A percentile compares a stretch with the other conserved stretches of the same genome.
phyloP scores from a whole-genome alignment of 495 filamentous ascomycete species.

The Acidomyces sp. region DNA sequence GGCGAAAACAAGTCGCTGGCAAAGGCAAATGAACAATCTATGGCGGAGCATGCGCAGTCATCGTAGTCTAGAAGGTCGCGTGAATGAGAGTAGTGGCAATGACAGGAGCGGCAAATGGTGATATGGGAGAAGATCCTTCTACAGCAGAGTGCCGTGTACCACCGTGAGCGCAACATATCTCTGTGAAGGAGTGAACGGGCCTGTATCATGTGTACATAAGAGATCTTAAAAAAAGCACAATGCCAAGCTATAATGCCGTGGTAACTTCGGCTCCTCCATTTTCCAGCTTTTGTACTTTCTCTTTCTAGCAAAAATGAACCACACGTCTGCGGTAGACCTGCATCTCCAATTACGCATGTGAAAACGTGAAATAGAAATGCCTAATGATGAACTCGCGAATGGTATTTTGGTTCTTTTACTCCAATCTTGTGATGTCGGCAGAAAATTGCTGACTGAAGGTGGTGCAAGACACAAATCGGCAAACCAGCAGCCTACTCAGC shows the following conservation, averaged over 20 bases:
- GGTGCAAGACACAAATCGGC: no score
- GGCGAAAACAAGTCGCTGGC: slow-evolving; percentile 67
- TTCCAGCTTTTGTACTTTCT: not conserved
- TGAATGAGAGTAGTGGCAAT: not conserved
- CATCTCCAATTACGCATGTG: no score
- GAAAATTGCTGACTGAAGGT: no score
- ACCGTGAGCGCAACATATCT: no score
- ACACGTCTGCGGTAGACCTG: no score
- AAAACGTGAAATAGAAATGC: slow-evolving; percentile 3
- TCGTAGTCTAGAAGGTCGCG: not conserved
- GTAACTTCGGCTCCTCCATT: not conserved
- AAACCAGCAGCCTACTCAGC: no score
- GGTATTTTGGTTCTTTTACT: no score
- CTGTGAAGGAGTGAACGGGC: not conserved
- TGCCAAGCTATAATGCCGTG: slow-evolving; percentile 5
- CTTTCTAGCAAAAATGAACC: not conserved
- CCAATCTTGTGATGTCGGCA: no score
- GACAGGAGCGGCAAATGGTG: not conserved
- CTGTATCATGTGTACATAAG: slow-evolving; percentile 5
- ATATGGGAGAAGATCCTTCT: no score
- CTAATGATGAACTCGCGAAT: slow-evolving; percentile 5
- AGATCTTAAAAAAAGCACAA: not conserved
- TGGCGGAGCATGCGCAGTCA: slow-evolving; percentile 34
- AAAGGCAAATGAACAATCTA: slow-evolving; percentile 53
- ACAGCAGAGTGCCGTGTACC: no score